Base-by-base conservation (phyloP, 108 stramenopile genomes). In the Chaetoceros muelleri region DNA sequence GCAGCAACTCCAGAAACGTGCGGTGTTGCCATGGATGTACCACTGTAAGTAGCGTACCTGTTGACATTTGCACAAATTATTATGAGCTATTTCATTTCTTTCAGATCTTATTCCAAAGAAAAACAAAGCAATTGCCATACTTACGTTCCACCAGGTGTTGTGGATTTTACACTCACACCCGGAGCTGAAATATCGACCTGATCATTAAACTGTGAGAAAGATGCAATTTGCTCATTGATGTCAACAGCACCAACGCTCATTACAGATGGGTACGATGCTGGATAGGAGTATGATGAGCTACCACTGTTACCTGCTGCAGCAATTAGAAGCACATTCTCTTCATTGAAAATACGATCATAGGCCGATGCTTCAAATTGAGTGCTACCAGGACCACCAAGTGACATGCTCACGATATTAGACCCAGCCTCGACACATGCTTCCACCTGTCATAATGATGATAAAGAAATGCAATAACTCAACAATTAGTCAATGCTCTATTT, bases 261-360 rank as follows among this genome's bases (percentile, higher is more conserved):
- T 0, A 78, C 80, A 31, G 46, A 16, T 1, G 64, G 53, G 48
- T 72, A 69, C 5, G 64, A 54, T 16, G 80, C 80, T 13, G 80
- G 80, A 53, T 65, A 80, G 30, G 44, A 51, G 25, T 67, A 27
- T 7, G 19, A 17, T 10, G 24, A 17, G 2, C 40, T 28, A 2
- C 74, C 78, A 24, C 58, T 24, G 61, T 80, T 80, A 0, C 79
- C 79, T 24, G 79, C 61, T 5, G 79, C 79, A 1, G 73, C 75
- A 52, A 80, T 40, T 7, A 73, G 17, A 17, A 77, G 28, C 2
- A 75, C 22, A 16, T 59, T 72, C 25, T 61, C 57, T 10, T 71
- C 48, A 24, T 71, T 31, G 40, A 40, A 69, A 1, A 67, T 25
- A 3, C 62, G 45, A 21, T 46, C 22, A 26, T 61, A 66, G 16